phyloP scores from a whole-genome alignment of 192 early-diverging fungal species.

The Coemansia sp. region DNA sequence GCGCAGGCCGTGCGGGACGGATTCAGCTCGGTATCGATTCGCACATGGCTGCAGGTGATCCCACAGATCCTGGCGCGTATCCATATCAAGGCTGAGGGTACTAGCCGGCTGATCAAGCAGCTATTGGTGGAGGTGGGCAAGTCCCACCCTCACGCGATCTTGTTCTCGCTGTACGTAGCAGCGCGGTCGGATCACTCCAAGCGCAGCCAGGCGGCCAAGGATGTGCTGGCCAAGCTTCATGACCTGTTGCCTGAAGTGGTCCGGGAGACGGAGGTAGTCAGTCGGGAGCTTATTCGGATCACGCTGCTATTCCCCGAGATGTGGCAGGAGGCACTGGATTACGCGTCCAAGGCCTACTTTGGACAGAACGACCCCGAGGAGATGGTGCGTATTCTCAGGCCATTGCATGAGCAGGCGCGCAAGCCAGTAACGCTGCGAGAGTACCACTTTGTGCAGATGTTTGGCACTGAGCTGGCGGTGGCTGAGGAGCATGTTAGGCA shows the following conservation, averaged over 20 bases:
- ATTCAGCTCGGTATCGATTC: slow-evolving; percentile 81
- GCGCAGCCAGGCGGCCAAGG: slow-evolving; percentile 70
- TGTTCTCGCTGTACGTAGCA: slow-evolving; percentile 94
- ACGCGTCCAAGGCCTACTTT: slow-evolving; percentile 82
- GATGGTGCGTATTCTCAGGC: slow-evolving; percentile 89
- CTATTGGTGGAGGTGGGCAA: slow-evolving; percentile 89
- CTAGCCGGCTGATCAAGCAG: slow-evolving; percentile 85
- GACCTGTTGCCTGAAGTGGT: slow-evolving; percentile 80
- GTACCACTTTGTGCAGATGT: slow-evolving; percentile 88
- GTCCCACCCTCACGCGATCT: slow-evolving; percentile 91
- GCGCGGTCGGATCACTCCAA: slow-evolving; percentile 82
- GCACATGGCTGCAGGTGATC: slow-evolving; percentile 97
- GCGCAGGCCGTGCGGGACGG: slow-evolving; percentile 80
- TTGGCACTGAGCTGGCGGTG: slow-evolving; percentile 82
- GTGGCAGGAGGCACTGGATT: slow-evolving; percentile 93
- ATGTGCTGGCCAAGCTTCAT: slow-evolving; percentile 90
- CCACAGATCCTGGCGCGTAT: slow-evolving; percentile 96
- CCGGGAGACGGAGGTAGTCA: slow-evolving; percentile 86
- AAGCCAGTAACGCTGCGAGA: slow-evolving; percentile 87
- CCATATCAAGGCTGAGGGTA: slow-evolving; percentile 74
- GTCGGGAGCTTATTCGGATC: slow-evolving; percentile 92
- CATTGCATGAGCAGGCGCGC: slow-evolving; percentile 72
- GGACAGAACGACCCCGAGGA: slow-evolving; percentile 77
- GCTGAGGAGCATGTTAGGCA: slow-evolving; percentile 85
- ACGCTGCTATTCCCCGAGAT: slow-evolving; percentile 95